phyloP scores from a whole-genome alignment of 2,329 filamentous ascomycete species.

The Trichoderma polysporum region DNA sequence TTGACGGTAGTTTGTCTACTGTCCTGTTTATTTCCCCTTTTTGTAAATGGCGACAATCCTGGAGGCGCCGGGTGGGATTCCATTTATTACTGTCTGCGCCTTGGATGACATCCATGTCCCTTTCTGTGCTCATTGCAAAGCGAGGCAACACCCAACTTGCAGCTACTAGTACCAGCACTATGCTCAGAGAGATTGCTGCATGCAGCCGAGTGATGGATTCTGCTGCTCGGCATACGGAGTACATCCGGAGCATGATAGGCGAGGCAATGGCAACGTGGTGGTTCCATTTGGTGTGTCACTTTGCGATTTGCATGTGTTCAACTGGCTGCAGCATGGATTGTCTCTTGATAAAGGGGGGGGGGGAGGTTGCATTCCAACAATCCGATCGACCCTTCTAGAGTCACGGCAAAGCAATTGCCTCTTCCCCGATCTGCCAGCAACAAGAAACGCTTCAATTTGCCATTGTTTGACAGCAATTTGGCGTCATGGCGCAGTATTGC shows the following conservation, averaged over 20 bases:
- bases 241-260: conserved; percentile 1
- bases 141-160: not conserved
- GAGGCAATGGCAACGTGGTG: conserved; percentile 3
- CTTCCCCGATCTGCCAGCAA: not conserved
- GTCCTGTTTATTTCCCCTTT: not conserved
- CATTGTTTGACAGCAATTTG: conserved; percentile 3
- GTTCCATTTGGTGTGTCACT: conserved; percentile 6
- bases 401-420: not conserved
- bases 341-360: conserved; percentile 7
- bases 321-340: conserved; percentile 4
- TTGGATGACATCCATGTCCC: not conserved
- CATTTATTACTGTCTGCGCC: not conserved
- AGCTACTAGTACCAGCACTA: not conserved
- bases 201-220: conserved; percentile 10
- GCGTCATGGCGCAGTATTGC: conserved; percentile 8
- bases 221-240: conserved; percentile 13
- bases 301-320: conserved; percentile 14
- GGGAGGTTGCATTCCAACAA: conserved; percentile 11
- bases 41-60: conserved; percentile 1
- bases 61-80: not conserved
- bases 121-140: not conserved
- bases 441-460: not conserved
- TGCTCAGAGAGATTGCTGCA: conserved; percentile 7
- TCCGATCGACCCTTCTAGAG: conserved; percentile 9
- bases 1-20: not conserved